phyloP scores from a whole-genome alignment of 805 yeast genomes.

The Suhomyces sp. region DNA sequence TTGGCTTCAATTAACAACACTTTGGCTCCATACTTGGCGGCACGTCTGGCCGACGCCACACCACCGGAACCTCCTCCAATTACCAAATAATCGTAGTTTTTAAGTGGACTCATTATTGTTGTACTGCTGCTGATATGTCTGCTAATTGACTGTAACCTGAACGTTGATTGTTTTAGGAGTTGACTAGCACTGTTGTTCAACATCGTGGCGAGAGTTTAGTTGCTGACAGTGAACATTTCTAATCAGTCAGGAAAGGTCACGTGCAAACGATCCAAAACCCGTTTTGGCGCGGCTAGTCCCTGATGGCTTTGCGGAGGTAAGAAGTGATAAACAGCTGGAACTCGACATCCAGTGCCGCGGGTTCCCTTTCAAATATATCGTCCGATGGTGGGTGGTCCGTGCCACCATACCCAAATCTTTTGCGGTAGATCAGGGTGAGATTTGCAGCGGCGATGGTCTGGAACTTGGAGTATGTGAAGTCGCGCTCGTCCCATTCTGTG shows the following conservation, averaged over 20 bases:
- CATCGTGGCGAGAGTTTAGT: constrained; percentile 5
- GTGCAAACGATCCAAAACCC: not conserved
- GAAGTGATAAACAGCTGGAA: constrained; percentile 23
- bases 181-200: constrained; percentile 1
- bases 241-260: not conserved
- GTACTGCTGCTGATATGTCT: constrained; percentile 14
- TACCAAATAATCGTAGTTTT: constrained; percentile 85
- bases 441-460: constrained; percentile 19
- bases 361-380: not conserved
- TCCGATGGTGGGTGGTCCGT: not conserved
- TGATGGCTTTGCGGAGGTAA: constrained; percentile 30
- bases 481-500: constrained; percentile 7
- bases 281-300: constrained; percentile 15
- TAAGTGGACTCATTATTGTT: constrained; percentile 39
- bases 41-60: constrained; percentile 96
- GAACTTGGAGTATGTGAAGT: constrained; percentile 27
- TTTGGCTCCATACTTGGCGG: constrained; percentile 90
- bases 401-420: not conserved
- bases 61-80: constrained; percentile 99
- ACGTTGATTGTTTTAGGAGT: constrained; percentile 12
- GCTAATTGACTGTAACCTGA: constrained; percentile 23
- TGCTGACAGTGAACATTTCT: not conserved
- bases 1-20: constrained; percentile 78
- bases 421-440: constrained; percentile 20
- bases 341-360: constrained; percentile 16